These are phyloP conservation scores for Tetraselmis striata DNA, from an alignment of 139 green algal species.

Conservation along the genomic window DNA sequence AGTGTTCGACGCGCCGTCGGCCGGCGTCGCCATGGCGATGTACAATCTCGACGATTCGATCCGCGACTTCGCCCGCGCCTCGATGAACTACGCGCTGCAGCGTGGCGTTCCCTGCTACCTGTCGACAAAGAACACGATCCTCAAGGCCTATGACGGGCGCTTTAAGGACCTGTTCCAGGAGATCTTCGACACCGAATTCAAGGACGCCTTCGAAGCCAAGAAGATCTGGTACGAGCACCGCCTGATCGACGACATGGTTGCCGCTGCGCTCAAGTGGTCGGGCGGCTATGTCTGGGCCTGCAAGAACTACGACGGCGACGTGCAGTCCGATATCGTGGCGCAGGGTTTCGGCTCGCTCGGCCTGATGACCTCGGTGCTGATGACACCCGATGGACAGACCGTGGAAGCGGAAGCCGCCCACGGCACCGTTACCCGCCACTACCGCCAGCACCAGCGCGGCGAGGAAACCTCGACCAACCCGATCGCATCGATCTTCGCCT, in stretches of 20 bases:
- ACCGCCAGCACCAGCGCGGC: conserved; percentile 92
- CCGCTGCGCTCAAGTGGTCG: conserved; percentile 82
- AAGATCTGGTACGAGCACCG: conserved; percentile 96
- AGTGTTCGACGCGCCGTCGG: conserved; percentile 19
- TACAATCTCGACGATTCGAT: conserved; percentile 97
- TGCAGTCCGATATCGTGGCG: conserved; percentile 49
- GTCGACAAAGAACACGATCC: conserved; percentile 97
- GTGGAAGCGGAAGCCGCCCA: conserved; percentile 94
- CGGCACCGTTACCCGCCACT: conserved; percentile 92
- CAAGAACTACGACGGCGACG: conserved; percentile 97
- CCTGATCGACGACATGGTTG: conserved; percentile 98
- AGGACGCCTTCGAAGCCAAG: conserved; percentile 68
- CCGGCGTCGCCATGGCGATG: conserved; percentile 74
- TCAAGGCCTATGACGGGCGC: conserved; percentile 90
- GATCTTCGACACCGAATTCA: conserved; percentile 80
- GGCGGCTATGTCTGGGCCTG: conserved; percentile 96
- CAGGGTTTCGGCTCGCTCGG: conserved; percentile 87
- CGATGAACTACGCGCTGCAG: conserved; percentile 83
- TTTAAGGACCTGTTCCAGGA: conserved; percentile 79
- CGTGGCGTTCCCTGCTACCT: conserved; percentile 79
- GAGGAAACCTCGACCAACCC: conserved; percentile 90
- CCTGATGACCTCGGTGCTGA: conserved; percentile 92
- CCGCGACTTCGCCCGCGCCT: conserved; percentile 81
- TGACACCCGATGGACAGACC: conserved; percentile 88
- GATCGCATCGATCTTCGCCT: conserved; percentile 93